Conservation (phyloP, 2,329 filamentous ascomycete species). For the Apiospora malaysiana region DNA sequence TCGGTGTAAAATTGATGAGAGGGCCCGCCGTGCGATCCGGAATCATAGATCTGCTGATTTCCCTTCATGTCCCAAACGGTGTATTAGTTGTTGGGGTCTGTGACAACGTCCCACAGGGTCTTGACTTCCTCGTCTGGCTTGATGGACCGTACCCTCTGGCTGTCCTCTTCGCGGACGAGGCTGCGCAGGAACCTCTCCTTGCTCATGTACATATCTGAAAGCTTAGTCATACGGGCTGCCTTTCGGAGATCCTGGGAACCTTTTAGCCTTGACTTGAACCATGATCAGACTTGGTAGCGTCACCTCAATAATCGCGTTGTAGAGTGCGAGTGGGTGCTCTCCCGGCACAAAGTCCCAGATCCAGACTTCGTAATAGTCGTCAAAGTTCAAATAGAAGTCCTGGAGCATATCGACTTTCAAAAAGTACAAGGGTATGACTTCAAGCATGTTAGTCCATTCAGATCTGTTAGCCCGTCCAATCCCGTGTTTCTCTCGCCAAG, state of each 20-base stretch:
- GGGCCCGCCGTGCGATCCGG: neutral
- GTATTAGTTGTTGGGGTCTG: constrained; percentile 27
- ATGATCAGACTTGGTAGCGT: neutral
- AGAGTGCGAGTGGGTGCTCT: constrained; percentile 27
- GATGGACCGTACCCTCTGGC: constrained; percentile 6
- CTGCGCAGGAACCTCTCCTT: constrained; percentile 31
- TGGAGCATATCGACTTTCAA: constrained; percentile 30
- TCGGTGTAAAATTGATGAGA: constrained; percentile 36
- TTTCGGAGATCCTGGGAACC: constrained; percentile 34
- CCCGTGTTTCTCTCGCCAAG: constrained; percentile 33
- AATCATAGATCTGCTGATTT: constrained; percentile 1
- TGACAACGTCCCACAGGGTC: constrained; percentile 18
- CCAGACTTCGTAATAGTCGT: constrained; percentile 40
- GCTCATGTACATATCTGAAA: constrained; percentile 33
- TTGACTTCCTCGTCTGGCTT: neutral
- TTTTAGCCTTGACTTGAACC: constrained; percentile 23
- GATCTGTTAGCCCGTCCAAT: constrained; percentile 34
- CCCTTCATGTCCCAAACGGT: constrained; percentile 14
- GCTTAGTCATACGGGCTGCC: constrained; percentile 34
- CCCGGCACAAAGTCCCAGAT: constrained; percentile 39
- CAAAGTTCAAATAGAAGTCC: constrained; percentile 36
- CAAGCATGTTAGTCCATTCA: constrained; percentile 32
- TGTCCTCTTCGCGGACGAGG: constrained; percentile 9
- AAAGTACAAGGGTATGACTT: constrained; percentile 35
- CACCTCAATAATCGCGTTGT: constrained; percentile 32